phyloP scores from a whole-genome alignment of 2,329 filamentous ascomycete species.

The Verticillium klebahnii region DNA sequence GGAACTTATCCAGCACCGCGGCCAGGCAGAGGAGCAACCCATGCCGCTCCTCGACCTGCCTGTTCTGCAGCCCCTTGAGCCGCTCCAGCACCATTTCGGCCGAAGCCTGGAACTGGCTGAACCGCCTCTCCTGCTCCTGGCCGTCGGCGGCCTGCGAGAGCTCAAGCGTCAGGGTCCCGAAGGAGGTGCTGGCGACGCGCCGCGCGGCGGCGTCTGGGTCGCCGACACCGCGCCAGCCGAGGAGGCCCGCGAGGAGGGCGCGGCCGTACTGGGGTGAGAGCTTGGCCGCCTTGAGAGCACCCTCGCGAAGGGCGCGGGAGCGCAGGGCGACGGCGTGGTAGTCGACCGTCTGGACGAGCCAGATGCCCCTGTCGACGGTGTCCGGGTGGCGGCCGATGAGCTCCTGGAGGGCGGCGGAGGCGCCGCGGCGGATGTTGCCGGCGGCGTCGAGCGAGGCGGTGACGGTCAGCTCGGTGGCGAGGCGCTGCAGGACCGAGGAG shows the following conservation, averaged over 20 bases:
- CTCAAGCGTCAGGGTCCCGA: slow-evolving; percentile 54
- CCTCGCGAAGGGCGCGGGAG: slow-evolving; percentile 73
- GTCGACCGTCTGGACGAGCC: slow-evolving; percentile 83
- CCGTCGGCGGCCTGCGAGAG: slow-evolving; percentile 21
- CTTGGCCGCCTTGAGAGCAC: slow-evolving; percentile 64
- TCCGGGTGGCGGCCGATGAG: slow-evolving; percentile 90
- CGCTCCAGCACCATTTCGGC: slow-evolving; percentile 37
- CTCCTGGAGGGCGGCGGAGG: slow-evolving; percentile 91
- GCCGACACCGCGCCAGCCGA: slow-evolving; percentile 85
- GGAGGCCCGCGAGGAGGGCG: slow-evolving; percentile 63
- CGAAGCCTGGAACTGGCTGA: slow-evolving; percentile 24
- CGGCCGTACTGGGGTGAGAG: slow-evolving; percentile 66
- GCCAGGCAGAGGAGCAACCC: slow-evolving; percentile 61
- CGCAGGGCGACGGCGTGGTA: slow-evolving; percentile 91
- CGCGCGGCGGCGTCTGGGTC: slow-evolving; percentile 72
- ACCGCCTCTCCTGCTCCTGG: slow-evolving; percentile 8
- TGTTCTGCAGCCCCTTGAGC: slow-evolving; percentile 40
- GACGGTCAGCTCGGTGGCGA: slow-evolving; percentile 77
- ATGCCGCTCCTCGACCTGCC: slow-evolving; percentile 67
- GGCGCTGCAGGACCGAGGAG: slow-evolving; percentile 64
- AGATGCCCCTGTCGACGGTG: slow-evolving; percentile 74
- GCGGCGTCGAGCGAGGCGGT: slow-evolving; percentile 82
- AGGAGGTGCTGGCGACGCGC: slow-evolving; percentile 64
- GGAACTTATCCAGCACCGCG: slow-evolving; percentile 46
- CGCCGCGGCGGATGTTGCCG: slow-evolving; percentile 88